These are phyloP conservation scores for Triglochin maritima DNA, from an alignment of 106 monocot species.

Conservation along the genomic window DNA sequence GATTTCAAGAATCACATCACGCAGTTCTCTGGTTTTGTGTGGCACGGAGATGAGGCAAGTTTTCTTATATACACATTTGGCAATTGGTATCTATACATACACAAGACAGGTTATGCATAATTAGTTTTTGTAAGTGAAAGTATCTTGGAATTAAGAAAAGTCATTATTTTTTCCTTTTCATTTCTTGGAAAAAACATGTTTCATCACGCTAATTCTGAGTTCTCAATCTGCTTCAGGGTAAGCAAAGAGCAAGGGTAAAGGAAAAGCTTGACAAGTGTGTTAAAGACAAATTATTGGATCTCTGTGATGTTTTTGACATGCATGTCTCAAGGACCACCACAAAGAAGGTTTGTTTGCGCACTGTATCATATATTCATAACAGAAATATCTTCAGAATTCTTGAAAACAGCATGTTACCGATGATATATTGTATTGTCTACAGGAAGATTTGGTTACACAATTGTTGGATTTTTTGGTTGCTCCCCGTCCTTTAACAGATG, in stretches of 20 bases:
- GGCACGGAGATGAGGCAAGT: constrained; percentile 78
- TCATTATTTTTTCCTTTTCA: background rate
- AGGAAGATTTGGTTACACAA: constrained; percentile 71
- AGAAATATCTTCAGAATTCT: background rate
- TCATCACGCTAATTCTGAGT: background rate
- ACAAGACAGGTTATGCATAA: no score
- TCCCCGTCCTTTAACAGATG: constrained; percentile 51
- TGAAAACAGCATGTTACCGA: background rate
- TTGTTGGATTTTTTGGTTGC: constrained; percentile 74
- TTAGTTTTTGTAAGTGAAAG: no score
- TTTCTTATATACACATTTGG: background rate
- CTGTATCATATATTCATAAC: background rate
- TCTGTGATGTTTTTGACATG: constrained; percentile 66
- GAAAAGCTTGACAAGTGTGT: constrained; percentile 61
- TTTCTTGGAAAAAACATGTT: background rate
- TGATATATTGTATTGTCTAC: background rate
- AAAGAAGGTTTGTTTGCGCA: constrained; percentile 36
- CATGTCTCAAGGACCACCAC: constrained; percentile 37
- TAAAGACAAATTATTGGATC: constrained; percentile 44
- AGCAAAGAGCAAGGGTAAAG: constrained; percentile 46
- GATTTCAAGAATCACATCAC: constrained; percentile 61
- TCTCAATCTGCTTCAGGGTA: constrained; percentile 29
- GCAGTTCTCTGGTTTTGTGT: constrained; percentile 84
- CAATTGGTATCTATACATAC: background rate
- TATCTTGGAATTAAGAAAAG: no score